phyloP scores from a whole-genome alignment of 768 basidiomycete genomes.

The Coprinopsis marcescibilis region DNA sequence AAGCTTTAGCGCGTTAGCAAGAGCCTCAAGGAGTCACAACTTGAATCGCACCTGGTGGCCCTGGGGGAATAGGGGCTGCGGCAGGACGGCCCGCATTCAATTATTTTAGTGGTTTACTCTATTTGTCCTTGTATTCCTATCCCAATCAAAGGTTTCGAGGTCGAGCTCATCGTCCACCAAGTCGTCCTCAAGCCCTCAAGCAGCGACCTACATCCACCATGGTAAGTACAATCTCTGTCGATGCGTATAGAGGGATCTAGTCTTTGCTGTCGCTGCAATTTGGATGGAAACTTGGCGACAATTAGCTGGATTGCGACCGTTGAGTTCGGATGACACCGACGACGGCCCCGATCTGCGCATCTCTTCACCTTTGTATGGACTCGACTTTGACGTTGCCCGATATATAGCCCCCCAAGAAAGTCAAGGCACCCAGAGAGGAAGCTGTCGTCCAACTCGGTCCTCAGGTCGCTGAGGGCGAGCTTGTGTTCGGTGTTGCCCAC shows the following conservation, averaged over 20 bases:
- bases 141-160: slow-evolving; percentile 10
- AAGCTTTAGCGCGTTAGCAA: too few relatives aligned
- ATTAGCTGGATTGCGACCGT: slow-evolving; percentile 46
- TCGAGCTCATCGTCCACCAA: slow-evolving; percentile 20
- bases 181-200: slow-evolving; percentile 30
- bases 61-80: too few relatives aligned
- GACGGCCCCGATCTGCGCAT: too few relatives aligned
- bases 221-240: slow-evolving; percentile 26
- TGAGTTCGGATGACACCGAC: slow-evolving; percentile 48
- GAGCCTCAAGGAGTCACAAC: too few relatives aligned
- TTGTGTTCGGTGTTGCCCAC: slow-evolving; percentile 97
- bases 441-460: slow-evolving; percentile 89
- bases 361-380: background rate
- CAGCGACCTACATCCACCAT: slow-evolving; percentile 31
- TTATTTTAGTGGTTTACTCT: too few relatives aligned
- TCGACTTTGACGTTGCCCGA: background rate
- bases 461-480: slow-evolving; percentile 92
- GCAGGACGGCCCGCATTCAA: too few relatives aligned
- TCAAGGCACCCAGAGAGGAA: slow-evolving; percentile 73
- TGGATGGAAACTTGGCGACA: slow-evolving; percentile 1
- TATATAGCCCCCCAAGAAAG: slow-evolving; percentile 75
- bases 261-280: slow-evolving; percentile 11
- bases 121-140: too few relatives aligned
- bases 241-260: too few relatives aligned
- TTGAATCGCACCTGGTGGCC: too few relatives aligned